Percentiles rank a stretch among this genome's conserved stretches.
Evolutionary conservation across 2,329 filamentous ascomycete genomes (phyloP).

Genomic region (Arthrobotrys pseudoclavata): DNA sequence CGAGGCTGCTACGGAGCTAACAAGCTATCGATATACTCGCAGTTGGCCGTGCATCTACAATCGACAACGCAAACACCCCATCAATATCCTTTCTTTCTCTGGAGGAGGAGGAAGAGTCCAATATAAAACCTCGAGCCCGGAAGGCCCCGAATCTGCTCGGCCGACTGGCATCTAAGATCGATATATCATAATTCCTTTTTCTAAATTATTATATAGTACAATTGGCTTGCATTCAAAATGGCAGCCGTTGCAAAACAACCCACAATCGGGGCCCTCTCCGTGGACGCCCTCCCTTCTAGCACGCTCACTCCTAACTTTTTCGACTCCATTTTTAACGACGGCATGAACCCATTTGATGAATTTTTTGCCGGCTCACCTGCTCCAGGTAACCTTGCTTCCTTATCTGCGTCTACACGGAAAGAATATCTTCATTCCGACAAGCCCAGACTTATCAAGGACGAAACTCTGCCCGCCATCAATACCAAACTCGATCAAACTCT

Average conservation of each 20-base stretch:
- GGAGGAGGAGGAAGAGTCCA: neutral
- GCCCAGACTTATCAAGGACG: slow-evolving; percentile 47
- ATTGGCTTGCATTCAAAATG: slow-evolving; percentile 45
- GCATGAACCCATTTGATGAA: slow-evolving; percentile 60
- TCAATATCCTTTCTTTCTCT: neutral
- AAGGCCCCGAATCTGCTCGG: slow-evolving; percentile 23
- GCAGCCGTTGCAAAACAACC: slow-evolving; percentile 55
- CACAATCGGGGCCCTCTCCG: slow-evolving; percentile 33
- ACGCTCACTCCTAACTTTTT: slow-evolving; percentile 59
- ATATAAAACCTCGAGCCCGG: slow-evolving; percentile 4
- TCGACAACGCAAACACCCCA: slow-evolving; percentile 12
- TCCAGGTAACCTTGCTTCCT: slow-evolving; percentile 11
- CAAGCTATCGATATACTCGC: slow-evolving; percentile 6
- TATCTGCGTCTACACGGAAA: slow-evolving; percentile 38
- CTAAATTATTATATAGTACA: neutral
- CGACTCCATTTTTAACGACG: slow-evolving; percentile 59
- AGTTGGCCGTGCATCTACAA: neutral
- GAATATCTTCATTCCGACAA: slow-evolving; percentile 36
- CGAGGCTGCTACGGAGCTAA: slow-evolving; percentile 24
- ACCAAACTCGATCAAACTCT: slow-evolving; percentile 57
- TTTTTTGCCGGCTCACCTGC: slow-evolving; percentile 41
- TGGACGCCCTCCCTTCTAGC: slow-evolving; percentile 48
- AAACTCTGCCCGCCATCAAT: slow-evolving; percentile 51
- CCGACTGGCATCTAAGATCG: slow-evolving; percentile 6
- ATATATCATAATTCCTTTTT: slow-evolving; percentile 13